Percentiles rank a stretch among this genome's conserved stretches.
phyloP scores from a whole-genome alignment of 345 rosid genomes.

The Linum trigynum region DNA sequence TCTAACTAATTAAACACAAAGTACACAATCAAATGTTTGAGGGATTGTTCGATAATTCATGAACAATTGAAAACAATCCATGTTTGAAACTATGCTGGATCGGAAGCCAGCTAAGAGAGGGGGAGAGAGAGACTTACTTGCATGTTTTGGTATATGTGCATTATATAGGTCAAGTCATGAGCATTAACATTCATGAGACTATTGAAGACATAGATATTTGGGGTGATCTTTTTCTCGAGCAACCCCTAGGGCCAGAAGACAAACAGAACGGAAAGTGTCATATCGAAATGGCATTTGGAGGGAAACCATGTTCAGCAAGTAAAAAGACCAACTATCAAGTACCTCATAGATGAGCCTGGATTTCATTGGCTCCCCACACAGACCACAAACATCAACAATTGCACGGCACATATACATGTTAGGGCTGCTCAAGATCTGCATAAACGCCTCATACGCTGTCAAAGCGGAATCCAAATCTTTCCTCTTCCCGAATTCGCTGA shows the following conservation, averaged over 20 bases:
- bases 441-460: slow-evolving; percentile 58
- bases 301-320: background rate
- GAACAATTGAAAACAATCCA: background rate
- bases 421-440: slow-evolving; percentile 38
- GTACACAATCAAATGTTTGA: background rate
- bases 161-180: slow-evolving; percentile 59
- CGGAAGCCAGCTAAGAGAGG: slow-evolving; percentile 3
- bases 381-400: slow-evolving; percentile 70
- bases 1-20: no score
- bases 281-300: background rate
- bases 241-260: slow-evolving; percentile 55
- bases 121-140: slow-evolving; percentile 38
- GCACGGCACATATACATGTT: slow-evolving; percentile 75
- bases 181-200: slow-evolving; percentile 92
- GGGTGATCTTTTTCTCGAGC: slow-evolving; percentile 43
- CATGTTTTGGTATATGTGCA: slow-evolving; percentile 60
- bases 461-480: slow-evolving; percentile 64
- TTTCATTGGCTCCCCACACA: slow-evolving; percentile 57
- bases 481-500: slow-evolving; percentile 67
- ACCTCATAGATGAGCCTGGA: slow-evolving; percentile 85
- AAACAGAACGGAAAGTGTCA: slow-evolving; percentile 16
- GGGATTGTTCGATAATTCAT: background rate
- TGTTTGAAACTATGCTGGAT: no score
- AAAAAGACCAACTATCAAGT: slow-evolving; percentile 12
- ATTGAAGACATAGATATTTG: slow-evolving; percentile 72